phyloP scores from a whole-genome alignment of 2,329 filamentous ascomycete species.

The Verticillium dahliae region DNA sequence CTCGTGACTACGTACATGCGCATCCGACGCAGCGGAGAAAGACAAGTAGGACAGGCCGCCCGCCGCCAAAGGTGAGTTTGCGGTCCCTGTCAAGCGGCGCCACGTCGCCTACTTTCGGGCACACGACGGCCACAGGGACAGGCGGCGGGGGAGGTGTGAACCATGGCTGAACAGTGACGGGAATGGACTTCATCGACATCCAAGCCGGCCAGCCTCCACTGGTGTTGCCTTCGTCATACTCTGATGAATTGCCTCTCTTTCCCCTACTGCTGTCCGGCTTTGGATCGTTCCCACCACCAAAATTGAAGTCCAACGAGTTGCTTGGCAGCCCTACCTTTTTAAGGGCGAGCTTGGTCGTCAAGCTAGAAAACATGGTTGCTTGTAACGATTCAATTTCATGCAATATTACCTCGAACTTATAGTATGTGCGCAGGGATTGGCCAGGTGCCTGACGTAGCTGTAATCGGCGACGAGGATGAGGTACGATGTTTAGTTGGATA shows the following conservation, averaged over 20 bases:
- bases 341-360: conserved; percentile 52
- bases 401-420: not conserved
- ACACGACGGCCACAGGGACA: conserved; percentile 33
- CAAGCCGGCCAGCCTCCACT: conserved; percentile 33
- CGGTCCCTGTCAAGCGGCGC: conserved; percentile 41
- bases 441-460: not conserved
- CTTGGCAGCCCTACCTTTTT: conserved; percentile 48
- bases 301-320: conserved; percentile 38
- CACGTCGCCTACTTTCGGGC: conserved; percentile 40
- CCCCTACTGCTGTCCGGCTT: conserved; percentile 23
- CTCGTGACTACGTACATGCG: conserved; percentile 36
- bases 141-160: conserved; percentile 43
- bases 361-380: conserved; percentile 43
- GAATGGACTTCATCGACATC: conserved; percentile 43
- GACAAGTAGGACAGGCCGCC: conserved; percentile 38
- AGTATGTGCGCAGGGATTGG: not conserved
- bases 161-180: conserved; percentile 47
- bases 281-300: conserved; percentile 20
- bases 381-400: conserved; percentile 1
- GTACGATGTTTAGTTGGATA: not conserved
- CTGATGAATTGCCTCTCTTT: conserved; percentile 13
- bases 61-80: conserved; percentile 35
- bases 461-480: not conserved
- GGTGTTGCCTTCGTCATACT: conserved; percentile 17
- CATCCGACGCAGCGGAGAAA: conserved; percentile 50